Conservation (phyloP, 1,284 basidiomycete genomes). For the Rhodotorula glutinis region DNA sequence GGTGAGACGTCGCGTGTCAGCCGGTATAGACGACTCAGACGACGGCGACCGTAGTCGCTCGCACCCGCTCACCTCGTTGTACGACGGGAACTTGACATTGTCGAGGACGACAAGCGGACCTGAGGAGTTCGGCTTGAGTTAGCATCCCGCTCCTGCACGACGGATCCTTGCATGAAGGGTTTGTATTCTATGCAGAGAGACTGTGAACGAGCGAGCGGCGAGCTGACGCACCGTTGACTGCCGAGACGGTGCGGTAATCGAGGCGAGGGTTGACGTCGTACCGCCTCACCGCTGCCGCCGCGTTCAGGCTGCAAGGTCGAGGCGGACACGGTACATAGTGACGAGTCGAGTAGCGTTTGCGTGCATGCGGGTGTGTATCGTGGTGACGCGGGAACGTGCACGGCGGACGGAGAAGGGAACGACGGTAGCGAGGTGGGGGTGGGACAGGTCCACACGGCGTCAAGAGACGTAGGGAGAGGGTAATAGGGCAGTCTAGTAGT, state of each 20-base stretch:
- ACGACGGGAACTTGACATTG: slow-evolving; percentile 99
- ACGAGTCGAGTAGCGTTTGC: neutral
- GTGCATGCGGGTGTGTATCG: neutral
- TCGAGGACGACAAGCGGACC: slow-evolving; percentile 81
- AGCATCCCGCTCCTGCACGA: slow-evolving; percentile 11
- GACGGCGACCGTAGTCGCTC: neutral
- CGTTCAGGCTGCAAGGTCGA: slow-evolving; percentile 33
- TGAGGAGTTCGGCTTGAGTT: slow-evolving; percentile 1
- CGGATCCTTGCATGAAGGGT: no score
- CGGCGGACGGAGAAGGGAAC: neutral
- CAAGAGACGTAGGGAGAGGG: neutral
- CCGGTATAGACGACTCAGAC: no score
- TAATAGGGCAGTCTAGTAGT: neutral
- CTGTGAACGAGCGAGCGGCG: slow-evolving; percentile 17
- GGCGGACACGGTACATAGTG: neutral
- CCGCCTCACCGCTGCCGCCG: slow-evolving; percentile 52
- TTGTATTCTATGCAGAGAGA: no score
- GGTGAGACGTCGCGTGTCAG: no score
- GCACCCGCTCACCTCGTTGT: slow-evolving; percentile 81
- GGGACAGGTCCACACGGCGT: neutral
- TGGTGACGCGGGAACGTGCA: no score
- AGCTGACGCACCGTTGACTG: slow-evolving; percentile 53
- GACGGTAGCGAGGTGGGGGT: neutral
- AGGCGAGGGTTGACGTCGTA: slow-evolving; percentile 73
- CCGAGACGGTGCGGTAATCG: slow-evolving; percentile 50